Conservation (phyloP, 78 protist genomes). For the Abeoforma whisleri region DNA sequence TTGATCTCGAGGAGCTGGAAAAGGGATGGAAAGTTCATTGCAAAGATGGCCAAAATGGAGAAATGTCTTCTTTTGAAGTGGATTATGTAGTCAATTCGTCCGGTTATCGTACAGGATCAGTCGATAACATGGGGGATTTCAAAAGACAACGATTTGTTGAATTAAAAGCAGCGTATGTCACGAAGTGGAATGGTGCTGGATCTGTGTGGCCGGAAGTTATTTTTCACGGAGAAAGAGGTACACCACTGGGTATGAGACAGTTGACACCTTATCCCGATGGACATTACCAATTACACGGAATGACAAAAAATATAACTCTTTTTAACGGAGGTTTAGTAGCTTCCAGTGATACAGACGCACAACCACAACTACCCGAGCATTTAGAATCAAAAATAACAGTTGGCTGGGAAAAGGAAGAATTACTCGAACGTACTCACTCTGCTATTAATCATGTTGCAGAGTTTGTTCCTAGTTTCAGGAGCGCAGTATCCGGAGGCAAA, state of each 20-base stretch:
- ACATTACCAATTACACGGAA: constrained; percentile 29
- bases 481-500: not conserved
- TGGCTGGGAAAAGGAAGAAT: constrained; percentile 1
- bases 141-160: constrained; percentile 1
- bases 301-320: constrained; percentile 16
- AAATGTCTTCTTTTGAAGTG: not conserved
- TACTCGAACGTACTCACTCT: not conserved
- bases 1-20: not conserved
- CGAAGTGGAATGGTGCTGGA: constrained; percentile 26
- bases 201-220: constrained; percentile 18
- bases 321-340: constrained; percentile 21
- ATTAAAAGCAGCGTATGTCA: constrained; percentile 26
- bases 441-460: not conserved
- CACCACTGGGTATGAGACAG: constrained; percentile 31
- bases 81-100: constrained; percentile 16
- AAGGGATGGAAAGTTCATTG: not conserved
- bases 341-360: not conserved
- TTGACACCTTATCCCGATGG: constrained; percentile 30
- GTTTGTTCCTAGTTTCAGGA: not conserved
- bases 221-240: constrained; percentile 15
- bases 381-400: not conserved
- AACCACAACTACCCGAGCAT: constrained; percentile 14
- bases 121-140: constrained; percentile 28
- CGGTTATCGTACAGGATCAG: constrained; percentile 14
- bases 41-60: not conserved